A percentile compares a stretch with the other conserved stretches of the same genome.
phyloP scores from a whole-genome alignment of 2,329 filamentous ascomycete species.

The Orbilia brochopaga region DNA sequence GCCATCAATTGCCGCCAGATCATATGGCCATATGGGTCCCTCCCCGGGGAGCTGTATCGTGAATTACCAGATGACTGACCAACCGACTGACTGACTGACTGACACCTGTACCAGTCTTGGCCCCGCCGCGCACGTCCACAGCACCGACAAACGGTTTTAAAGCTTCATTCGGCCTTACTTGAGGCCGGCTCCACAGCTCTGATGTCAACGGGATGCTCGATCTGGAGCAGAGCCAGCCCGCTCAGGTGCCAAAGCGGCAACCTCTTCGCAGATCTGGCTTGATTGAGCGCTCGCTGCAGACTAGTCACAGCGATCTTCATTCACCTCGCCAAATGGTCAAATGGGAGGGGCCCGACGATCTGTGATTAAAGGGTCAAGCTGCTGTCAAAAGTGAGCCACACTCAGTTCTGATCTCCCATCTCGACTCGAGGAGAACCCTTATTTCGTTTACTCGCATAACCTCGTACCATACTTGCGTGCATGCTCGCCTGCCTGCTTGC shows the following conservation, averaged over 20 bases:
- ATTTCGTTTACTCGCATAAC: background rate
- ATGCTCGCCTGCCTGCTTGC: no score
- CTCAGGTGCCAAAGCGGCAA: conserved; percentile 30
- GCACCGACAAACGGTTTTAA: background rate
- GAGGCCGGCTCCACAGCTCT: conserved; percentile 17
- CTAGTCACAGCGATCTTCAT: background rate
- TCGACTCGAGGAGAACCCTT: conserved; percentile 14
- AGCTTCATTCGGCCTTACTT: background rate
- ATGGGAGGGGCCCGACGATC: conserved; percentile 29
- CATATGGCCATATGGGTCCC: conserved; percentile 23
- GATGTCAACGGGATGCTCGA: conserved; percentile 37
- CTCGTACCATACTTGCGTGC: background rate
- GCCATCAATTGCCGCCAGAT: conserved; percentile 41
- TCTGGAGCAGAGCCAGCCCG: conserved; percentile 29
- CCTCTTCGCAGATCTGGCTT: conserved; percentile 31
- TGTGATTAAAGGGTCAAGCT: background rate
- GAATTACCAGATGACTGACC: conserved; percentile 13
- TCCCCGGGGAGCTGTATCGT: conserved; percentile 8
- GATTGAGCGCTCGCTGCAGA: conserved; percentile 25
- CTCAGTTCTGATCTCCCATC: conserved; percentile 15
- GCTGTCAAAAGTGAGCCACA: conserved; percentile 5
- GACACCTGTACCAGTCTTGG: no score
- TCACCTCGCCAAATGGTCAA: conserved; percentile 1
- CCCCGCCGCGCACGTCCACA: no score
- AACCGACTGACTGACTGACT: background rate